Base-by-base conservation (phyloP, 1,139 yeast genomes). In the Kodamaea anthophila region DNA sequence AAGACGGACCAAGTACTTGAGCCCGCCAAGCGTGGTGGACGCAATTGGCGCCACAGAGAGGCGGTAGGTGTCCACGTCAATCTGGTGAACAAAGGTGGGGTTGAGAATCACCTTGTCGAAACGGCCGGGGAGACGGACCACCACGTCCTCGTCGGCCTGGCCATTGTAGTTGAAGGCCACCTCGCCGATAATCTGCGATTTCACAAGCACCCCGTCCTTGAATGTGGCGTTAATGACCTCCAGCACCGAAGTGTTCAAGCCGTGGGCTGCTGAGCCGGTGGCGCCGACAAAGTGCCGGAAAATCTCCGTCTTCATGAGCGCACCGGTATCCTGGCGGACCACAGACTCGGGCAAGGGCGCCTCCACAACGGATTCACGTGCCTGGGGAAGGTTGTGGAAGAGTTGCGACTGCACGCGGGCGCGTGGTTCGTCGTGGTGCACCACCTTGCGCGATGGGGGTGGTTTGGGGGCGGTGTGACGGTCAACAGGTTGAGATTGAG, bases 151-250 rank as follows among this genome's bases (percentile, higher is more conserved):
- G 3, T 33, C 27, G 5, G 44, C 31, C 7, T 18, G 35, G 12
- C 21, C 30, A 30, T 60, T 68, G 53, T 74, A 84, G 46, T 77
- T 78, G 48, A 85, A 71, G 0, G 94, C 93, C 43, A 85, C 60
- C 52, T 85, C 95, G 26, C 95, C 95, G 36, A 81, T 68, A 10
- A 77, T 66, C 44, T 79, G 79, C 2, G 83, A 70, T 28, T 74
- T 68, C 3, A 53, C 46, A 22, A 77, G 57, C 24, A 58, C 57
- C 16, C 91, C 93, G 48, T 80, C 86, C 38, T 73, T 74, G 50
- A 79, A 76, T 13, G 70, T 66, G 4, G 85, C 93, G 49, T 78
- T 82, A 39, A 84, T 65, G n/a, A 82, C 77, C 53, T 86, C 95
- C 9, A 88, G 88, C 39, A 85, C 60, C 21, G 93, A 79, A 1